These are phyloP conservation scores for Colletotrichum tamarilloi DNA, from an alignment of 2,329 filamentous ascomycete species.

Conservation along the genomic window DNA sequence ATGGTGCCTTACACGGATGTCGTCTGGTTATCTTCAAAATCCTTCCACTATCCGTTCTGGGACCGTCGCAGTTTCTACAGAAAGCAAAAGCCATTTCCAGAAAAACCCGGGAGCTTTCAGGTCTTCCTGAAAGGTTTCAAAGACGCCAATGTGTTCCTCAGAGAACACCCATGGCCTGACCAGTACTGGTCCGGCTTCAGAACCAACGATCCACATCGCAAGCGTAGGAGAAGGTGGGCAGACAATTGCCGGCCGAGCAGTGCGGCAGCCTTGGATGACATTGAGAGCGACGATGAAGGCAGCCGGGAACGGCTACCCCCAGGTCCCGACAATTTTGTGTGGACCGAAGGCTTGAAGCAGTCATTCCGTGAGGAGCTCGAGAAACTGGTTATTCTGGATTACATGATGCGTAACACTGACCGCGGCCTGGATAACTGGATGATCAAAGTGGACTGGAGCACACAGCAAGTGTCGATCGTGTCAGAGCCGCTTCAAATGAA, in stretches of 20 bases:
- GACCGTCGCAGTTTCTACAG: slow-evolving; percentile 88
- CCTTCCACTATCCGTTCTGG: slow-evolving; percentile 99
- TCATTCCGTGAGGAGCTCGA: slow-evolving; percentile 95
- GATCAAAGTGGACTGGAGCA: slow-evolving; percentile 93
- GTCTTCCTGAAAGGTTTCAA: slow-evolving; percentile 98
- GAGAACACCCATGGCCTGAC: slow-evolving; percentile 97
- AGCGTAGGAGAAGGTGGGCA: slow-evolving; percentile 67
- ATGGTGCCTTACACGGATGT: slow-evolving; percentile 97
- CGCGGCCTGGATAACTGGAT: slow-evolving; percentile 99
- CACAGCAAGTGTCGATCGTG: slow-evolving; percentile 84
- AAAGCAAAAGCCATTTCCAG: slow-evolving; percentile 86
- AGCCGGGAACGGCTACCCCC: slow-evolving; percentile 50
- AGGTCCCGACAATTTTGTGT: slow-evolving; percentile 73
- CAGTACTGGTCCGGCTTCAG: slow-evolving; percentile 80
- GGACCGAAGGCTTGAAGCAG: slow-evolving; percentile 90
- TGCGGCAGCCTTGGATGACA: slow-evolving; percentile 45
- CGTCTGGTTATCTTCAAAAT: slow-evolving; percentile 92
- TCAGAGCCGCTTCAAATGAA: slow-evolving; percentile 81
- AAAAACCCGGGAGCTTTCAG: slow-evolving; percentile 96
- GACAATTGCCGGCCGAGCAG: slow-evolving; percentile 36
- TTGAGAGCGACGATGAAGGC: slow-evolving; percentile 64
- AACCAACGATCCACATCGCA: slow-evolving; percentile 73
- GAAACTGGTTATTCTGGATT: slow-evolving; percentile 96
- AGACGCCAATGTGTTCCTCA: slow-evolving; percentile 94
- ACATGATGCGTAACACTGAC: slow-evolving; percentile 99